Evolutionary conservation across 164 flowering plant species (phyloP).

Genomic region (Tinospora cordifolia): DNA sequence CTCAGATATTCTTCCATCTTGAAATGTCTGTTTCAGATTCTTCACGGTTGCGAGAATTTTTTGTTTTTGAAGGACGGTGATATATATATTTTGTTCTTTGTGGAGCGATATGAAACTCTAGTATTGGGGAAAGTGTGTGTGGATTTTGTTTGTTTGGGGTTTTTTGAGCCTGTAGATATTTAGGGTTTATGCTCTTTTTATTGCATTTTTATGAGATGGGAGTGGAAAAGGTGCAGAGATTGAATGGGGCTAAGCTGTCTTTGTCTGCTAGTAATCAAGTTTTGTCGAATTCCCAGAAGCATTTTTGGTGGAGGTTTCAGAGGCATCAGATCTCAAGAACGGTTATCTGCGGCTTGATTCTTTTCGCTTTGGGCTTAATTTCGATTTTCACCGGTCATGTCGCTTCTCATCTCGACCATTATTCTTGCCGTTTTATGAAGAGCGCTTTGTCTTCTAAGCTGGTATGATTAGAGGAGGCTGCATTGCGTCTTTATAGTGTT

Average conservation of each 20-base stretch:
- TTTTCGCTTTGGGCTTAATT: slow-evolving; percentile 68
- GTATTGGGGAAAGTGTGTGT: background rate
- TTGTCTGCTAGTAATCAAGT: slow-evolving; percentile 21
- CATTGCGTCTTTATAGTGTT: background rate
- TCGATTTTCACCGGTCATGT: slow-evolving; percentile 79
- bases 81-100: background rate
- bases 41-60: background rate
- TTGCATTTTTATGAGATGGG: slow-evolving; percentile 6
- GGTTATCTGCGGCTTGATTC: slow-evolving; percentile 58
- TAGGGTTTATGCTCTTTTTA: too few relatives aligned
- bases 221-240: slow-evolving; percentile 25
- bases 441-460: slow-evolving; percentile 15
- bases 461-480: slow-evolving; percentile 16
- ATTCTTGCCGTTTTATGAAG: slow-evolving; percentile 57
- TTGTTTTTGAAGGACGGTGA: too few relatives aligned
- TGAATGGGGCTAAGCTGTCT: slow-evolving; percentile 10
- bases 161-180: background rate
- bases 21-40: background rate
- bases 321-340: slow-evolving; percentile 43
- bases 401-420: slow-evolving; percentile 81
- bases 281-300: slow-evolving; percentile 28
- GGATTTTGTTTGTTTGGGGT: background rate
- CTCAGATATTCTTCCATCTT: background rate
- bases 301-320: slow-evolving; percentile 28
- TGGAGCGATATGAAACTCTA: background rate